Base-by-base conservation (phyloP, 352 stramenopile species). In the Saprolegnia parasitica region DNA sequence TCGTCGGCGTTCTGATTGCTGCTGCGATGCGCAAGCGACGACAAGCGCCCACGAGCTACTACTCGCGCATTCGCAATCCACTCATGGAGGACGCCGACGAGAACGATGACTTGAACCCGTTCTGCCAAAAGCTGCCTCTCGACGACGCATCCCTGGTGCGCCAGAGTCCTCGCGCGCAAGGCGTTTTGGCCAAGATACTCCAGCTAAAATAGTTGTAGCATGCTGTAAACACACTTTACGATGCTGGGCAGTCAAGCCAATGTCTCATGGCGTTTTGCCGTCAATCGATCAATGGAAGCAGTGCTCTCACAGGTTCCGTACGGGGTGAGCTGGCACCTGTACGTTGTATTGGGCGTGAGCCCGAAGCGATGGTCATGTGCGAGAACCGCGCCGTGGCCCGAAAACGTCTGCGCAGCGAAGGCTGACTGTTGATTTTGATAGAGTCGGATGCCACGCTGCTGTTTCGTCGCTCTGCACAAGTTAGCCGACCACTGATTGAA, bases 21-120 rank as follows among this genome's bases (percentile, higher is more conserved):
- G 63, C 42, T 18, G 18, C 29, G n/a, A 23, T 61, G 23, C 21
- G 42, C 10, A 21, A 49, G n/a, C 46, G 23, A n/a, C 46, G 46
- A 46, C 20, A 35, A 35, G 29, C 29, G 29, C 29, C 18, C 8
- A 23, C 13, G 16, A 23, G 46, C 20, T 70, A 70, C 54, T 52
- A 70, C 29, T 52, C 63, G 63, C 40, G 62, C 11, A 29, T 70
- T 35, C 32, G 42, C 11, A n/a, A 88, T 54, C 54, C 87, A 56
- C 72, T 66, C 5, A 52, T 89, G 18, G 64, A 81, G 10, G 76
- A 78, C 54, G 62, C 71, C 0, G 76, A 70, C 39, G 13, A 76
- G 46, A 67, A 75, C n/a, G 81, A 90, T n/a, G 76, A 91, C 68
- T 87, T 92, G 72, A 92, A 92, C 66, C 83, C 81, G 23, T 92